Conservation (phyloP, 2,329 filamentous ascomycete genomes). For the Penicillium sp. region DNA sequence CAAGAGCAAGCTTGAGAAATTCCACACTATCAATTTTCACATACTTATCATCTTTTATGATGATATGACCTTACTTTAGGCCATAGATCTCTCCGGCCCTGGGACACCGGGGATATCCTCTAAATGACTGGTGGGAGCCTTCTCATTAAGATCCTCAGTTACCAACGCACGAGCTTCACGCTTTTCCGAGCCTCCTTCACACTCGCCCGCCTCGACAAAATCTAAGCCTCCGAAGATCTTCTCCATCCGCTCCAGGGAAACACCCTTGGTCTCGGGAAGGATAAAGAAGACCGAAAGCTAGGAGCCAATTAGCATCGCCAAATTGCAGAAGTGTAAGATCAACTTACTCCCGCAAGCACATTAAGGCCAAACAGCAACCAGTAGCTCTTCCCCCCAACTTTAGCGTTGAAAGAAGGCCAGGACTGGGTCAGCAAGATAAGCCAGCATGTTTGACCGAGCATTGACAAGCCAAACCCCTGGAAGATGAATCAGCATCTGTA, state of each 20-base stretch:
- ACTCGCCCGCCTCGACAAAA: conserved; percentile 38
- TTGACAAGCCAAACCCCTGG: conserved; percentile 13
- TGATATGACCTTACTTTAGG: neutral
- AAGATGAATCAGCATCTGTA: neutral
- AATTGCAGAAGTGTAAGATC: neutral
- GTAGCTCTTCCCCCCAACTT: conserved; percentile 40
- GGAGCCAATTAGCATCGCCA: neutral
- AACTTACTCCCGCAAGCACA: conserved; percentile 17
- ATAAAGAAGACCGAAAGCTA: conserved; percentile 36
- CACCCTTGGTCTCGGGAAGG: conserved; percentile 37
- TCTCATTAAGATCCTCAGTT: neutral
- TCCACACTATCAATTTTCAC: neutral
- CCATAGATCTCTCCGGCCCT: neutral
- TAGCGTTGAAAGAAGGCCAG: conserved; percentile 41
- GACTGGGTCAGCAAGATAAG: conserved; percentile 42
- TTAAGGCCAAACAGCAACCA: conserved; percentile 44
- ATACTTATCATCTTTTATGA: neutral
- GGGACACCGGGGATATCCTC: neutral
- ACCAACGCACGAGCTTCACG: conserved; percentile 19
- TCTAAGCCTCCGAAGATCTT: conserved; percentile 39
- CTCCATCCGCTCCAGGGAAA: conserved; percentile 39
- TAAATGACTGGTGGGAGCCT: conserved; percentile 4
- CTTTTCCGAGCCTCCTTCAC: conserved; percentile 28
- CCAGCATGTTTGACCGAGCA: conserved; percentile 39
- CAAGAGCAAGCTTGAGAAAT: conserved; percentile 1